Base-by-base conservation (phyloP, 495 filamentous ascomycete genomes). In the Penicillium coprophilum region DNA sequence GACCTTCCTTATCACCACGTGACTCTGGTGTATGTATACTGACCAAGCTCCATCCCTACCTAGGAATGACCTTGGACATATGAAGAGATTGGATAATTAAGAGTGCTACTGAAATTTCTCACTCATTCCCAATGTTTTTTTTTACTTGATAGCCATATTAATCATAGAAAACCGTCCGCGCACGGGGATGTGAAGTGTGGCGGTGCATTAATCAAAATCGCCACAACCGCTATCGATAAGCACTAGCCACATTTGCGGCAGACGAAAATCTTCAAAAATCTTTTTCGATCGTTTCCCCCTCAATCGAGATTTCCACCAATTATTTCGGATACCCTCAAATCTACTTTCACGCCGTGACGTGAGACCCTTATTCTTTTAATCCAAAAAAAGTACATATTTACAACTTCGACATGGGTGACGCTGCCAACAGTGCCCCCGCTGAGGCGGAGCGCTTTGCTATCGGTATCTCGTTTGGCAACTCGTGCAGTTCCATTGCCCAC, bases 401-500 rank as follows among this genome's bases (percentile, higher is more conserved):
- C 50, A 65, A 48, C 57, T 45, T 69, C 68, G 65, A 74, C 56
- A 87, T 87, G 84, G 83, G 78, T 72, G 77, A 77, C 64, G 74
- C 77, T 57, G 68, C 76, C 44, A 77, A 70, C 71, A 65, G 74
- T 62, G 64, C 58, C 52, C 40, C 69, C 58, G 63, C 70, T 54
- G 77, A 74, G 55, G 78, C 71, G 53, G 82, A 89, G 74, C 78
- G 85, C 60, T 82, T 85, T 59, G 88, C 88, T 63, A 98, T 98
- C 75, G 94, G 94, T 73, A 91, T 98, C 71, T 89, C 92, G 49
- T 97, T 97, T 80, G 95, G 94, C 72, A 98, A 98, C 76, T 90
- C 90, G 47, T 94, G 91, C 82, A 96, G 93, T 77, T 96, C 91
- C 50, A 97, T 98, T 76, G 94, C 92, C 61, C 88, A 85, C 66